Evolutionary conservation across 2,329 filamentous ascomycete species (phyloP).

Genomic region (Alternaria sp.): DNA sequence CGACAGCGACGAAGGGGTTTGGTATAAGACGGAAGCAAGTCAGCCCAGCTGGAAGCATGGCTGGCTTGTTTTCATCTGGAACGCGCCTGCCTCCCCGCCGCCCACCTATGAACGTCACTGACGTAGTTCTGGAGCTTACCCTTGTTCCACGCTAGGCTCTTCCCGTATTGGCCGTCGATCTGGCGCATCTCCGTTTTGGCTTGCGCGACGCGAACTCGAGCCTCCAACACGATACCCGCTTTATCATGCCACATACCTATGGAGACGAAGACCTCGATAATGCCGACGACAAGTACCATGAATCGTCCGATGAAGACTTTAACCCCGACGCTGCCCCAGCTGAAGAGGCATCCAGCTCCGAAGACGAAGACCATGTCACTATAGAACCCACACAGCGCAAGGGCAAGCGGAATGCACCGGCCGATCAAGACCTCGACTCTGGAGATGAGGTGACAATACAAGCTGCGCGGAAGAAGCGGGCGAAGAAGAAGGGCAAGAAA

Average conservation of each 20-base stretch:
- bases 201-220: constrained; percentile 17
- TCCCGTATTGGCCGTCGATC: constrained; percentile 27
- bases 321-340: constrained; percentile 70
- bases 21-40: constrained; percentile 7
- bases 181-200: constrained; percentile 15
- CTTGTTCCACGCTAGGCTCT: constrained; percentile 24
- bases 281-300: constrained; percentile 61
- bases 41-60: not conserved
- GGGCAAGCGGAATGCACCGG: constrained; percentile 45
- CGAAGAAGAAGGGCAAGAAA: constrained; percentile 51
- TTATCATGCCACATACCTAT: constrained; percentile 39
- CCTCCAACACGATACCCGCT: constrained; percentile 3
- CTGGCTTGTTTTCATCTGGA: constrained; percentile 36
- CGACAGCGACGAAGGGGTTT: constrained; percentile 11
- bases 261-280: constrained; percentile 41
- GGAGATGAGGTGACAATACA: constrained; percentile 76
- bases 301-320: constrained; percentile 75
- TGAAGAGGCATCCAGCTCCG: constrained; percentile 61
- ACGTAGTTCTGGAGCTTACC: constrained; percentile 18
- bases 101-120: constrained; percentile 29
- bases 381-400: constrained; percentile 31
- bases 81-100: constrained; percentile 38
- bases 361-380: constrained; percentile 46
- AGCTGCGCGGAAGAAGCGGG: constrained; percentile 63
- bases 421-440: constrained; percentile 56